These are phyloP conservation scores for Tremella yokohamensis DNA, from an alignment of 768 basidiomycete species.

Conservation along the genomic window DNA sequence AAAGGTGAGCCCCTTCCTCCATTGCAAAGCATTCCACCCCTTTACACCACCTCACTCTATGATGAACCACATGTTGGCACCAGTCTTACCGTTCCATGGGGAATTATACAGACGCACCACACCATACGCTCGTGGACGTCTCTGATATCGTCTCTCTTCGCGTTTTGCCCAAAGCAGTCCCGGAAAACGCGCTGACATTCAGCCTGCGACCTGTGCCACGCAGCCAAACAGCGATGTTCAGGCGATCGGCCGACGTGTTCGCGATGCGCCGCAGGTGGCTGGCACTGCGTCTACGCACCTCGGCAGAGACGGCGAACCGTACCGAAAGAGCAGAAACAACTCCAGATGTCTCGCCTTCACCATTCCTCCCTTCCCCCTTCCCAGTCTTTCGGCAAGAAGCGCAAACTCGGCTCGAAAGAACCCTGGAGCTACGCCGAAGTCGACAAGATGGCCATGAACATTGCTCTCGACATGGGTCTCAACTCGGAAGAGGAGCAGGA, in stretches of 20 bases:
- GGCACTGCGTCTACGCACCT: constrained; percentile 45
- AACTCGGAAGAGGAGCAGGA: constrained; percentile 43
- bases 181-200: not conserved
- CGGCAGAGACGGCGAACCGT: constrained; percentile 45
- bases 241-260: constrained; percentile 46
- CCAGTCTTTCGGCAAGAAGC: constrained; percentile 29
- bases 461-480: constrained; percentile 45
- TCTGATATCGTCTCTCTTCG: constrained; percentile 5
- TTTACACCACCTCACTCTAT: not conserved
- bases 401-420: constrained; percentile 33
- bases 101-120: not conserved
- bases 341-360: not conserved
- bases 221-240: constrained; percentile 48
- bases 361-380: not conserved
- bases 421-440: constrained; percentile 19
- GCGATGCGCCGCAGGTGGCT: constrained; percentile 41
- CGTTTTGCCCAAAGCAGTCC: not conserved
- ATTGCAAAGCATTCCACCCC: not conserved
- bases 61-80: constrained; percentile 6
- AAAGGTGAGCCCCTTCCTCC: constrained; percentile 28
- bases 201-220: constrained; percentile 47
- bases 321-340: constrained; percentile 34
- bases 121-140: constrained; percentile 1
- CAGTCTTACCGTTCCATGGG: constrained; percentile 6
- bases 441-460: constrained; percentile 42